Base-by-base conservation (phyloP, 805 yeast genomes). In the Debaryomyces castellii region DNA sequence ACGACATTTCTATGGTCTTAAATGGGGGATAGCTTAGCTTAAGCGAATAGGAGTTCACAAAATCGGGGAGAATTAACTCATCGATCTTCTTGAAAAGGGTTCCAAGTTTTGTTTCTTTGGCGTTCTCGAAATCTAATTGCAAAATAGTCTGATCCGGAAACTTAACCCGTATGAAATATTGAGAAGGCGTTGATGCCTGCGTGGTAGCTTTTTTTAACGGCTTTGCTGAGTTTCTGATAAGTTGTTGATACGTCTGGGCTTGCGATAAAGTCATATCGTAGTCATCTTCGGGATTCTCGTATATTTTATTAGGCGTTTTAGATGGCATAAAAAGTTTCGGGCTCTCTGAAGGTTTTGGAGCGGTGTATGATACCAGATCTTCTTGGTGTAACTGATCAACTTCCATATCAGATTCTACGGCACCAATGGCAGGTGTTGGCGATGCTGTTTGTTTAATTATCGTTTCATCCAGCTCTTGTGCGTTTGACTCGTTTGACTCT, bases 211-310 rank as follows among this genome's bases (percentile, higher is more conserved):
- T 51, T 36, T 51, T 56, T 14, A 53, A 50, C 20, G 51, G 47
- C 25, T 45, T 49, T 16, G 50, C 58, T 37, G 66, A 60, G n/a
- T 61, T 55, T 41, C 60, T 59, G 37, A 72, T 61, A 16, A 64
- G 48, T 40, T 64, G 62, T 40, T 66, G 71, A 51, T 72, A 72
- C 16, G 57, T 55, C 46, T 66, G 65, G 2, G 71, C 74, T 49
- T 72, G 76, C 14, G 58, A 43, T 4, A 66, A 53, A 1, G 74
- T 68, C 63, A 72, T 54, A 18, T 67, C 63, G 52, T 72, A 72
- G 49, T 72, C 76, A 30, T 62, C 67, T 14, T 70, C 75, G 3
- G 75, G 75, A 47, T 71, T 72, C 18, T 71, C 73, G 45, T 70
- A 72, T 1, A 47, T 41, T 11, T 46, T 40, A 4, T 51, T 27